Evolutionary conservation across 805 yeast species (phyloP), one percentile per base, ranked within the genome.

Genomic region (Priceomyces melissophilus): DNA sequence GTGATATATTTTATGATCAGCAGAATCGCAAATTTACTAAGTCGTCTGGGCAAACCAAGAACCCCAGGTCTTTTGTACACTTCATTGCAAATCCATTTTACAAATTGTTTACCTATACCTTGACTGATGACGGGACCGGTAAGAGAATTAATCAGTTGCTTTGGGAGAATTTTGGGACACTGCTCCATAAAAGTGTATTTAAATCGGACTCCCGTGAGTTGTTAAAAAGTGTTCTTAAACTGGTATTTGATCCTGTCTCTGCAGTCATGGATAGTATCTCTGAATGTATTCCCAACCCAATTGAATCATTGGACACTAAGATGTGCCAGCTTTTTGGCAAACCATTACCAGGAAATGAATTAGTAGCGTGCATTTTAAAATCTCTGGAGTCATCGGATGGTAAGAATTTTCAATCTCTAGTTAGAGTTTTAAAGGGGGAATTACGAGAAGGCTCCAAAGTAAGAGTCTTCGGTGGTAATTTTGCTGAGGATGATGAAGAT

Each of bases 81-180:
- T 84, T 88, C 50, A 71, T 93, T 6, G 62, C 89, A 7, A 79
- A 78, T 17, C 99, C 98, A 2, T 53, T 91, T 10, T 91, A 89
- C 64, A 90, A 91, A 56, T 56, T 90, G 7, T 63, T 82, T 29
- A 71, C 87, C 0, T 71, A 77, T 37, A 69, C 85, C 0, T 54
- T 91, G 9, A 71, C 87, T 0, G 68, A 74, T 28, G 75, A 75
- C 12, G 61, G 76, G 2, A 57, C 61, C 3, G 53, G 50, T 3
- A 41, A 46, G 5, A 63, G 64, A 0, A 55, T 87, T 12, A 55
- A 72, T 8, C 41, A 43, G 2, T 57, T 76, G 15, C 58, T 87
- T n/a, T 65, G 69, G 52, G 52, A 66, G 1, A 63, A 78, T 25
- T 80, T 82, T 41, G 69, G 73, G 3, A 61, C 78, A 15, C 47